These are phyloP conservation scores for Cytospora mali DNA, from an alignment of 2,329 filamentous ascomycete genomes.

Conservation along the genomic window DNA sequence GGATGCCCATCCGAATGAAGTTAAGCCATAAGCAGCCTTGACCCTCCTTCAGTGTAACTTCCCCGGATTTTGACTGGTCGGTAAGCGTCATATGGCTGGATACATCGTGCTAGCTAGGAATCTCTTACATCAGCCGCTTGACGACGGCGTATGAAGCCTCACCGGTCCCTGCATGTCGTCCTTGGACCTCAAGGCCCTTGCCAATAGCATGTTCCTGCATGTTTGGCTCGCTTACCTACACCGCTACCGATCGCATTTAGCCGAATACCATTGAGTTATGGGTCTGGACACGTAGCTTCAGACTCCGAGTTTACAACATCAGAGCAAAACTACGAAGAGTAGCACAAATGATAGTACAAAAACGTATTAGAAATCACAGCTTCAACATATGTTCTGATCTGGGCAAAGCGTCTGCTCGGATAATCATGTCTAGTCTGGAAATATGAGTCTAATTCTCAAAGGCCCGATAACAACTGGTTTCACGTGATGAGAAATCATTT, in stretches of 20 bases:
- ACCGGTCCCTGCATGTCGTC: not conserved
- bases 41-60: not conserved
- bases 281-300: too few species aligned
- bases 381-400: not conserved
- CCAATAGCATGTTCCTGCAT: not conserved
- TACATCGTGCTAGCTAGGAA: not conserved
- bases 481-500: too few species aligned
- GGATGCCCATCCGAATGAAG: not conserved
- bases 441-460: not conserved
- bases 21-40: not conserved
- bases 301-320: too few species aligned
- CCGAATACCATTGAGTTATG: too few species aligned
- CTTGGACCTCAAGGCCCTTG: not conserved
- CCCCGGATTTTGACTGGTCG: not conserved
- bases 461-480: too few species aligned
- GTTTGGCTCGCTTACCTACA: not conserved
- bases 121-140: not conserved
- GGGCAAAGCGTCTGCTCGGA: not conserved
- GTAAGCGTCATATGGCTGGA: not conserved
- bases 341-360: too few species aligned
- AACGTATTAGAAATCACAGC: too few species aligned
- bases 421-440: too few species aligned
- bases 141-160: not conserved
- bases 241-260: too few species aligned
- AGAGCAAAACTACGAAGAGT: too few species aligned